These are phyloP conservation scores for Amphicarpaea edgeworthii DNA, from an alignment of 306 rosid genomes.

Conservation along the genomic window DNA sequence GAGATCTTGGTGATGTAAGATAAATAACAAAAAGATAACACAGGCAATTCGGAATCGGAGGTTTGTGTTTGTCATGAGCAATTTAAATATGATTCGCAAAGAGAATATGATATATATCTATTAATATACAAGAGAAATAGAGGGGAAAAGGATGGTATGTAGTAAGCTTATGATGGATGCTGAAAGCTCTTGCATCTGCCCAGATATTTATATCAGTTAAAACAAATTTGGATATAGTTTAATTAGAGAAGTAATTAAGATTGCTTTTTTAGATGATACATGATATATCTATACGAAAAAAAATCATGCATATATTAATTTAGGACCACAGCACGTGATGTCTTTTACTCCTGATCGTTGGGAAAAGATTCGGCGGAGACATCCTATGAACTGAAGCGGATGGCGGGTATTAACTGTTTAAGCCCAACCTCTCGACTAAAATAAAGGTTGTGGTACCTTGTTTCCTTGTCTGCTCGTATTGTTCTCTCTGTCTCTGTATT, in stretches of 20 bases:
- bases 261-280: too few relatives aligned
- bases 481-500: slow-evolving; percentile 44
- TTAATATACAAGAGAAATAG: neutral
- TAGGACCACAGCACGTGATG: slow-evolving; percentile 53
- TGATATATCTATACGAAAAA: too few relatives aligned
- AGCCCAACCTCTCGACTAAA: slow-evolving; percentile 44
- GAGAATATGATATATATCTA: neutral
- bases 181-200: neutral
- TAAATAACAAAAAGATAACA: slow-evolving; percentile 51
- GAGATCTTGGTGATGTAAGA: slow-evolving; percentile 48
- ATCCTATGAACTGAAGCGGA: slow-evolving; percentile 40
- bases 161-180: slow-evolving; percentile 23
- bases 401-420: slow-evolving; percentile 47
- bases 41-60: slow-evolving; percentile 20
- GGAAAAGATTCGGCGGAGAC: slow-evolving; percentile 47
- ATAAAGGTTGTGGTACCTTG: neutral
- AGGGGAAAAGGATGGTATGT: neutral
- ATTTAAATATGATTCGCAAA: neutral
- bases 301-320: too few relatives aligned
- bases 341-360: slow-evolving; percentile 50
- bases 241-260: neutral
- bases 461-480: slow-evolving; percentile 25
- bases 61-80: slow-evolving; percentile 50
- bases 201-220: slow-evolving; percentile 37
- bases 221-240: neutral